Evolutionary conservation across 2,329 filamentous ascomycete species (phyloP).

Genomic region (Chaetomiaceae sp.): DNA sequence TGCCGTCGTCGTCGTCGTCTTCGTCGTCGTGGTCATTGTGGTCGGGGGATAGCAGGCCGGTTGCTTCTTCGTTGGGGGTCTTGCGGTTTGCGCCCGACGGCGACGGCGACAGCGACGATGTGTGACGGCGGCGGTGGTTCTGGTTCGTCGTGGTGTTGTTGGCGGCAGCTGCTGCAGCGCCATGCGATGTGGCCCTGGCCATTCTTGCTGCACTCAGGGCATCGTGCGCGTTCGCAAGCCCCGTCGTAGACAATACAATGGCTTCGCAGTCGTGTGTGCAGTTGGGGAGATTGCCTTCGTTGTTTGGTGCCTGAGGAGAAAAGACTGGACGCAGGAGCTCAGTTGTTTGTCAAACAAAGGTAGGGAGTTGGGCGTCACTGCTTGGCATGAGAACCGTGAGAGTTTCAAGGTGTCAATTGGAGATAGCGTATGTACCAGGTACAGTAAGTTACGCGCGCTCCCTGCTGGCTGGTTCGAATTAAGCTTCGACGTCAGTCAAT

Average conservation of each 20-base stretch:
- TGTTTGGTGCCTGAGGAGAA: neutral
- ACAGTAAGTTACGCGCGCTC: too few species aligned
- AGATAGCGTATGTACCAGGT: too few species aligned
- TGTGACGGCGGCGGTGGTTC: slow-evolving; percentile 3
- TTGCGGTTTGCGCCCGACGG: neutral
- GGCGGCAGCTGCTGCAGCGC: slow-evolving; percentile 18
- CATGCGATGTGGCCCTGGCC: slow-evolving; percentile 30
- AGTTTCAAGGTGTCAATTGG: slow-evolving; percentile 1
- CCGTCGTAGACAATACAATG: too few species aligned
- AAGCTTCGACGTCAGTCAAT: neutral
- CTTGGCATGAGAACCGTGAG: too few species aligned
- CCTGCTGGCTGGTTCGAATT: too few species aligned
- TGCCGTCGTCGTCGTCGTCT: slow-evolving; percentile 9
- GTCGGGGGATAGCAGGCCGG: slow-evolving; percentile 26
- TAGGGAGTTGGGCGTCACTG: too few species aligned
- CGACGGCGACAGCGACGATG: neutral
- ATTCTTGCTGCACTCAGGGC: slow-evolving; percentile 26
- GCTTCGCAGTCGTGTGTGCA: too few species aligned
- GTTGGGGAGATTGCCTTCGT: too few species aligned
- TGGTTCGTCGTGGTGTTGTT: too few species aligned
- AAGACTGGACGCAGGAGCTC: neutral
- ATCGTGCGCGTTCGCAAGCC: slow-evolving; percentile 22
- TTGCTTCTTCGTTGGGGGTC: slow-evolving; percentile 21
- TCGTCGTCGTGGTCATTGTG: slow-evolving; percentile 6
- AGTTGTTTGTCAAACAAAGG: slow-evolving; percentile 1